Base-by-base conservation (phyloP, 257 asterid species). In the Galeopsis tetrahit region DNA sequence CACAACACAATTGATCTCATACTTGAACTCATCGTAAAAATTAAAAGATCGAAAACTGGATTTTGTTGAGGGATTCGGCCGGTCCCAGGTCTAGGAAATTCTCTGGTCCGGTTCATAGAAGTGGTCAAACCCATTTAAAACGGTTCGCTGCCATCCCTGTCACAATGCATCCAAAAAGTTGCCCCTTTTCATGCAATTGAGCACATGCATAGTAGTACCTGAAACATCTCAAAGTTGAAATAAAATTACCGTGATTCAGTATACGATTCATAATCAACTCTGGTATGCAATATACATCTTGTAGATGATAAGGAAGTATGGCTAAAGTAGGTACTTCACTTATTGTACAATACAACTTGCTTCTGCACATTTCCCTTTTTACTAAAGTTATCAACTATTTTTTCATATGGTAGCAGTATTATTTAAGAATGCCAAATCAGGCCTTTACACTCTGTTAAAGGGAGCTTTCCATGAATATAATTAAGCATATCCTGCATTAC, bases 301-400 rank as follows among this genome's bases (percentile, higher is more conserved):
- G 28, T 21, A 21, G 28, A 21, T 21, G 28, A 21, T 21, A 21
- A 21, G 28, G 28, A 21, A 21, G 28, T 21, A 36, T 10, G 71
- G 64, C 65, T 66, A 59, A 65, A 75, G 57, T 65, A 53, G 46
- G 69, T 36, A 36, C 48, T 14, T 67, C 75, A 28, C 58, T 64
- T 59, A 28, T 63, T n/a, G 75, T 71, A 79, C 75, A 71, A 80
- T 64, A 80, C 74, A 72, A 73, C 80, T 77, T 63, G 82, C 75
- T 77, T 65, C 14, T 74, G 46, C 49, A 53, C 46, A 53, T 67
- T 63, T 63, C 60, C 68, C 17, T 70, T 69, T 31, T 64, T 39
- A 60, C 66, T 33, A 73, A 48, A 48, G 21, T 71, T 75, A 40
- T 33, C 17, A 43, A 69, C 48, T 73, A 60, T 75, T 74, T 66